A percentile compares a stretch with the other conserved stretches of the same genome.
Evolutionary conservation across 2,329 filamentous ascomycete genomes (phyloP).

Genomic region (Pseudofabraea citricarpa): DNA sequence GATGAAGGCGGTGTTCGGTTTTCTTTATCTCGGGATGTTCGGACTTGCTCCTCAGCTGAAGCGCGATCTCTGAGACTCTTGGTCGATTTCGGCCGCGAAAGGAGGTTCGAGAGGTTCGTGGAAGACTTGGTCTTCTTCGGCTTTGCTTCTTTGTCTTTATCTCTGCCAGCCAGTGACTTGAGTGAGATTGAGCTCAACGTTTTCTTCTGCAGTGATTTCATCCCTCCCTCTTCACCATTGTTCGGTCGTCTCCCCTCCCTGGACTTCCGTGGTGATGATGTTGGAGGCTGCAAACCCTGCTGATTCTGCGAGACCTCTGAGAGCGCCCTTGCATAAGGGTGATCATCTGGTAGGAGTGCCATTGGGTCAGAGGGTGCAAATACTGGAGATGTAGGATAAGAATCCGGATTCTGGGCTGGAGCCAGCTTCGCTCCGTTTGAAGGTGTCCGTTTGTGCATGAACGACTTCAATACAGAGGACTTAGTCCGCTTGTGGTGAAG

Average conservation of each 20-base stretch:
- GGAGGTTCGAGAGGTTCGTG: conserved; percentile 72
- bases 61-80: conserved; percentile 59
- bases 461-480: conserved; percentile 27
- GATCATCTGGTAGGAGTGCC: conserved; percentile 31
- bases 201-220: conserved; percentile 39
- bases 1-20: conserved; percentile 63
- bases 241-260: conserved; percentile 27
- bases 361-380: conserved; percentile 18
- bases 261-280: conserved; percentile 34
- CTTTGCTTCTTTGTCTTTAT: conserved; percentile 37
- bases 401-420: conserved; percentile 12
- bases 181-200: conserved; percentile 39
- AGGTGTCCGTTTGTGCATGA: conserved; percentile 27
- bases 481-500: conserved; percentile 25
- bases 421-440: conserved; percentile 22
- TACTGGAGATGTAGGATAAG: conserved; percentile 16
- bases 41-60: conserved; percentile 45
- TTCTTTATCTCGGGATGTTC: conserved; percentile 67
- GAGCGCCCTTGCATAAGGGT: conserved; percentile 39
- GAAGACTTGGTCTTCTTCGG: conserved; percentile 78
- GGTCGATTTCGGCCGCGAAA: conserved; percentile 70
- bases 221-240: conserved; percentile 23
- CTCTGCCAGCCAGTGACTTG: conserved; percentile 36
- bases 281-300: conserved; percentile 30
- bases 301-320: conserved; percentile 55